Evolutionary conservation across 2,329 filamentous ascomycete genomes (phyloP), one percentile per base, ranked within the genome.

Genomic region (Penicillium concentricum): DNA sequence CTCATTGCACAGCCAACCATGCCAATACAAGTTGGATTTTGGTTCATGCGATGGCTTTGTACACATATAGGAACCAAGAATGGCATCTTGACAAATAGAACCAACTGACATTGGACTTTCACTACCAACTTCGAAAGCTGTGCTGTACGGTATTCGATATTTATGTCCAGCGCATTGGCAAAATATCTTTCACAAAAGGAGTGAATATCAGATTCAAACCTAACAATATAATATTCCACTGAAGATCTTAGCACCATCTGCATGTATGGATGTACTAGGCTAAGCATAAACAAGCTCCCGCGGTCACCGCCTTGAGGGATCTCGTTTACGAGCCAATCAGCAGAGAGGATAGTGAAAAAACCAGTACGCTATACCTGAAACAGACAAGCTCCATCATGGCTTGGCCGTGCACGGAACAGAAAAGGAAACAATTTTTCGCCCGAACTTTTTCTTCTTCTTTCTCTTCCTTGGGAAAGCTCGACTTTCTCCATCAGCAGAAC

Each of bases 401-500:
- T 51, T 52, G 61, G 63, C 65, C 63, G 57, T 63, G 64, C 64
- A 61, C 63, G 55, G 56, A 62, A 61, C 54, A 61, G 64, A 72
- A 71, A 69, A 69, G 63, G 64, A 61, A 63, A 54, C 55, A 66
- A 66, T 65, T 69, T 66, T 63, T 65, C 66, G 61, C 61, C 66
- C 66, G 54, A 65, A 59, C 61, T 66, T 72, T 74, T 70, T 72
- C 71, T 70, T 70, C 67, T 75, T 76, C 70, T 76, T 75, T 79
- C 76, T 74, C 78, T 76, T 75, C 76, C 78, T 82, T 80, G 80
- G 80, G 79, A 79, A 81, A 81, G 79, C 75, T 74, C 72, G 76
- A 78, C 82, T 83, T 82, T 80, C 80, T 83, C 83, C 83, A 82
- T 82, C 82, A 81, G 78, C 78, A 78, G 73, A 74, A 76, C 74